These are phyloP conservation scores for Populus hybrid DNA, from an alignment of 441 rosid genomes.

Conservation along the genomic window DNA sequence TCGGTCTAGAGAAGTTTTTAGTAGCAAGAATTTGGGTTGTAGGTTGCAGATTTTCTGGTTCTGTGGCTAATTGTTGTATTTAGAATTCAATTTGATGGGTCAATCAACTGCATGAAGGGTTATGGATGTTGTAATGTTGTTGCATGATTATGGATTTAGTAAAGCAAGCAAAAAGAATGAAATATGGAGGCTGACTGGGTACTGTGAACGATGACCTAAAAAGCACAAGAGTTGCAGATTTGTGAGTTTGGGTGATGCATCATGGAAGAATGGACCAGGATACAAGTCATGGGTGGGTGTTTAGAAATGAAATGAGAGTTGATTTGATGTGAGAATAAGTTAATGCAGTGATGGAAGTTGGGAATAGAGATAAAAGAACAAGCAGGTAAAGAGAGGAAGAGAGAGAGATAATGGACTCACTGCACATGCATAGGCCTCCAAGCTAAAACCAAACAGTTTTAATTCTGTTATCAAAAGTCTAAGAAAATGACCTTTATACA, in stretches of 20 bases:
- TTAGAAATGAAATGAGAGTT: neutral
- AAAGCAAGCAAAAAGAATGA: neutral
- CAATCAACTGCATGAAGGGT: neutral
- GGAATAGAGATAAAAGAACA: neutral
- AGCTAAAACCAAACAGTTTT: neutral
- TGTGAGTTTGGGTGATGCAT: neutral
- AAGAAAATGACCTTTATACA: neutral
- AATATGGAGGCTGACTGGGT: neutral
- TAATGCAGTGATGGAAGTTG: neutral
- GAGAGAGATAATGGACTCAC: neutral
- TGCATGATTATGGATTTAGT: constrained; percentile 1
- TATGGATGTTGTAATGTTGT: neutral
- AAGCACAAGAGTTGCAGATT: neutral
- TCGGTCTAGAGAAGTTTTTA: neutral
- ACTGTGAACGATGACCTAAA: neutral
- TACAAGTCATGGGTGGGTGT: neutral
- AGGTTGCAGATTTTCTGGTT: neutral
- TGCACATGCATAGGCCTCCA: neutral
- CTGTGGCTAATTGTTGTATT: neutral
- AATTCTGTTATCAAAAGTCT: neutral
- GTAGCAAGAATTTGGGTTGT: neutral
- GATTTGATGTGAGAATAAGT: neutral
- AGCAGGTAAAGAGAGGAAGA: neutral
- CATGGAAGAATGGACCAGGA: neutral
- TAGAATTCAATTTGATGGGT: neutral